Base-by-base conservation (phyloP, 192 early-diverging fungal species). In the Powellomyces hirtus region DNA sequence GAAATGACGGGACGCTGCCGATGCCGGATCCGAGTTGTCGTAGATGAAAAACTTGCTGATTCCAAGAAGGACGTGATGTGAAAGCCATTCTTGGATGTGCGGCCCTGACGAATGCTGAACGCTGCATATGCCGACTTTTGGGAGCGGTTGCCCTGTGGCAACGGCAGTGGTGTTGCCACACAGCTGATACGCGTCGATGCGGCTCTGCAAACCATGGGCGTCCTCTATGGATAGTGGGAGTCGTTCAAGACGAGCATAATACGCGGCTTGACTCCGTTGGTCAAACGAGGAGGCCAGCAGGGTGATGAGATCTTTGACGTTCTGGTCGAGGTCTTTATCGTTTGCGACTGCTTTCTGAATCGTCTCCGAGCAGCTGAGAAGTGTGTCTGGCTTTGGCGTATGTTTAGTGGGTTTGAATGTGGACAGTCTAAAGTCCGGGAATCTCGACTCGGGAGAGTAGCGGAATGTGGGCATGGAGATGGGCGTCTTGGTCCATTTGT, bases 41-140 rank as follows among this genome's bases (percentile, higher is more conserved):
- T 59, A 59, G 5, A 59, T 7, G 33, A 34, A 18, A 10, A 59
- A 10, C 35, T 59, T 59, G 5, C 24, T 14, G 6, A 33, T 33
- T 37, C 57, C 57, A 6, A 59, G 14, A 14, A 59, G 57, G 27
- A 59, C 8, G 13, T 59, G 22, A 24, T 59, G 57, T 34, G 33
- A 10, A 14, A 59, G 29, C 57, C 57, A 59, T 24, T 59, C 57
- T 37, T 59, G 57, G 35, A 59, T 59, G 35, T 34, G 35, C 11
- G 57, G 57, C 7, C 57, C 57, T 33, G 57, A 18, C 8, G 22
- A 24, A 11, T 35, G 57, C 57, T 59, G 57, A 14, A 59, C 24
- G 14, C 27, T 24, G 35, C 57, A 59, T 7, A 53, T 27, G 26
- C 13, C 51, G 26, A 20, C 10, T n/a, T n/a, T n/a, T n/a, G n/a